Base-by-base conservation (phyloP, 352 stramenopile species). In the Pythium grandisporangium region DNA sequence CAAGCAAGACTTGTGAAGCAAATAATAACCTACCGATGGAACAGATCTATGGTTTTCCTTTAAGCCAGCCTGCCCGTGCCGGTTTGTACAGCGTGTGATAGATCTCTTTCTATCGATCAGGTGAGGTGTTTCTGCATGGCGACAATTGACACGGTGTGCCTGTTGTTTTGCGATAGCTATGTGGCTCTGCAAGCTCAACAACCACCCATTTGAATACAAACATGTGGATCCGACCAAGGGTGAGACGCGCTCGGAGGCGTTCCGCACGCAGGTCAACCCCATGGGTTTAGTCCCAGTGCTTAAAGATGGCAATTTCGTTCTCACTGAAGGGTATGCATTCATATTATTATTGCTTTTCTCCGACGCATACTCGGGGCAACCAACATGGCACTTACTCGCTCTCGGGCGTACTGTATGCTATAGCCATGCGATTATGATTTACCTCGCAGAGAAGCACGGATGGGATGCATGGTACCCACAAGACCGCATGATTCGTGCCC, bases 341-440 rank as follows among this genome's bases (percentile, higher is more conserved):
- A n/a, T n/a, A n/a, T n/a, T n/a, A n/a, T n/a, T n/a, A n/a, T n/a
- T n/a, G n/a, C n/a, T n/a, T n/a, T n/a, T n/a, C n/a, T n/a, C n/a
- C n/a, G n/a, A n/a, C n/a, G n/a, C n/a, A n/a, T n/a, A n/a, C n/a
- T n/a, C n/a, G n/a, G n/a, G n/a, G n/a, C n/a, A n/a, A n/a, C n/a
- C n/a, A n/a, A n/a, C n/a, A n/a, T n/a, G n/a, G n/a, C n/a, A n/a
- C n/a, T n/a, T n/a, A n/a, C n/a, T n/a, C n/a, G n/a, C n/a, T n/a
- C n/a, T n/a, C n/a, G n/a, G n/a, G n/a, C n/a, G n/a, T n/a, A n/a
- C n/a, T n/a, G n/a, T n/a, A n/a, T 32, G 22, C 22, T 12, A 20
- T n/a, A 84, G 71, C 50, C 72, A 85, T 42, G 72, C 72, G 8
- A 85, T 85, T 48, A 85, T 85, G 69, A 52, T 81, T 7, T 85